phyloP scores from a whole-genome alignment of 73 alveolate genomes.

The Paramecium tetraurelia region DNA sequence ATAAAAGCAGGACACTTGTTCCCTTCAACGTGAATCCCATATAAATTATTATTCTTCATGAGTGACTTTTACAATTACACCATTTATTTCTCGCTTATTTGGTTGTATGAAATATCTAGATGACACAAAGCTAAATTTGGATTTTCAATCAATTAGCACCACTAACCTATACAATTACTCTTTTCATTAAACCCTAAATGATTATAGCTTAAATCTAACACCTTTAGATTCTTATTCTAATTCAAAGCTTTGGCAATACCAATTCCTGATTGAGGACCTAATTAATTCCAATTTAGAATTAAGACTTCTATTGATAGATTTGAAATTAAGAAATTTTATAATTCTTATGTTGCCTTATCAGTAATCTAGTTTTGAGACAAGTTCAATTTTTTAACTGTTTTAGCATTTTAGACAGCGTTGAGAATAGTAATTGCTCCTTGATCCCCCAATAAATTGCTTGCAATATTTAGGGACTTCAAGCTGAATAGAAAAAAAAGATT shows the following conservation, averaged over 20 bases:
- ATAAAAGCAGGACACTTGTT: neutral
- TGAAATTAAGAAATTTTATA: neutral
- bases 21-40: conserved; percentile 16
- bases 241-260: neutral
- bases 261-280: neutral
- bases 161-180: neutral
- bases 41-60: neutral
- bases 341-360: neutral
- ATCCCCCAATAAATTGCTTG: neutral
- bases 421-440: neutral
- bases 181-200: conserved; percentile 9
- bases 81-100: neutral
- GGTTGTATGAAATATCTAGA: neutral
- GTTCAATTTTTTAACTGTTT: neutral
- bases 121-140: neutral
- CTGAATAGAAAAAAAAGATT: neutral
- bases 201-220: neutral
- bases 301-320: neutral
- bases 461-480: neutral
- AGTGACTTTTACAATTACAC: neutral
- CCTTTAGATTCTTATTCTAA: neutral
- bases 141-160: neutral
- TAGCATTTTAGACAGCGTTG: neutral
- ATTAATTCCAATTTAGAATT: conserved; percentile 26
- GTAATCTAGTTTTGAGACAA: neutral